Percentiles rank a stretch among this genome's conserved stretches.
These are phyloP conservation scores for Cryphonectria carpinicola DNA, from an alignment of 2,329 filamentous ascomycete species.

Conservation along the genomic window DNA sequence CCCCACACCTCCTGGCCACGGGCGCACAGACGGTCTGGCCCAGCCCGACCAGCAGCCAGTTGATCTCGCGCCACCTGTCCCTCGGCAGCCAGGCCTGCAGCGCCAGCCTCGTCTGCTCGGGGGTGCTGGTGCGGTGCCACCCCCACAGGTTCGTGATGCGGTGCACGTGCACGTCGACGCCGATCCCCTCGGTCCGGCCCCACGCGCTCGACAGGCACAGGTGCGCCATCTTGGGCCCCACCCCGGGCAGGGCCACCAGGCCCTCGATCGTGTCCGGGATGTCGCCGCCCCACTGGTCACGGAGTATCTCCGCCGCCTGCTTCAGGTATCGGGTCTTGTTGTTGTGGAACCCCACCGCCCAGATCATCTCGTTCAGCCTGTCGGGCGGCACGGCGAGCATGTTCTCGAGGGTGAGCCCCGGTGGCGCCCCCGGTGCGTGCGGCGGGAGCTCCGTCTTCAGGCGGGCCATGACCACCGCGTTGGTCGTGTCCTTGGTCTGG, in stretches of 20 bases:
- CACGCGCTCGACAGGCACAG: slow-evolving; percentile 78
- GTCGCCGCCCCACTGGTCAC: slow-evolving; percentile 71
- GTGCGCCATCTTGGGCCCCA: slow-evolving; percentile 95
- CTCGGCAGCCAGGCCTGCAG: slow-evolving; percentile 82
- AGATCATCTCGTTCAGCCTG: slow-evolving; percentile 73
- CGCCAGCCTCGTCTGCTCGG: slow-evolving; percentile 78
- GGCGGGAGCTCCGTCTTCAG: slow-evolving; percentile 75
- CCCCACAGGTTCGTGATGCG: slow-evolving; percentile 94
- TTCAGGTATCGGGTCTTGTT: slow-evolving; percentile 88
- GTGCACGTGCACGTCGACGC: slow-evolving; percentile 94
- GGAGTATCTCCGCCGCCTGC: slow-evolving; percentile 71
- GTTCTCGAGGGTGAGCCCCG: slow-evolving; percentile 73
- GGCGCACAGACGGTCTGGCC: slow-evolving; percentile 87
- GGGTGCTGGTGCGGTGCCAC: slow-evolving; percentile 80
- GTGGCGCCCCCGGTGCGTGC: slow-evolving; percentile 45
- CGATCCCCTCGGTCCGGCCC: slow-evolving; percentile 72
- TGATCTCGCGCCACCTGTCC: slow-evolving; percentile 91
- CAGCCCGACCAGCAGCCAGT: slow-evolving; percentile 83
- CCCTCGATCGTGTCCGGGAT: slow-evolving; percentile 80
- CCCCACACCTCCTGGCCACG: slow-evolving; percentile 78
- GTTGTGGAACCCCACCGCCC: slow-evolving; percentile 90
- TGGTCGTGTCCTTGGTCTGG: slow-evolving; percentile 93
- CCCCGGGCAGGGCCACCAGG: slow-evolving; percentile 77
- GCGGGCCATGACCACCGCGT: slow-evolving; percentile 78
- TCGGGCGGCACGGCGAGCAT: slow-evolving; percentile 72